phyloP scores from a whole-genome alignment of 1,139 yeast genomes.

The Magnusiomyces fungicola region DNA sequence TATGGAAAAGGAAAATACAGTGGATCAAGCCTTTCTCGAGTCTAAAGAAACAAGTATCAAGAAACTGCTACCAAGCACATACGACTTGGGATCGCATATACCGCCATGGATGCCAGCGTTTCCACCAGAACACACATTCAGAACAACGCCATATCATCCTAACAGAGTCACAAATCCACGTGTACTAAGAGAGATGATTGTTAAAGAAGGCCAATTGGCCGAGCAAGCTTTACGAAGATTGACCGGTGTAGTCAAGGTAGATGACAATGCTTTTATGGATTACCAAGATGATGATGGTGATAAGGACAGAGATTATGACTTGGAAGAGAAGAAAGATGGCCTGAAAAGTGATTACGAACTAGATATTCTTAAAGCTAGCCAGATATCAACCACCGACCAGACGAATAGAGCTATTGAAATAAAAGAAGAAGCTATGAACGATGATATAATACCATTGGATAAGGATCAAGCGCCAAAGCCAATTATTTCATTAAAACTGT shows the following conservation, averaged over 20 bases:
- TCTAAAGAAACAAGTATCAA: conserved; percentile 25
- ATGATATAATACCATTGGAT: background rate
- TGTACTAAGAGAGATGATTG: conserved; percentile 58
- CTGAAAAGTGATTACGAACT: too few species aligned
- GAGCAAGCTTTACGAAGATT: conserved; percentile 61
- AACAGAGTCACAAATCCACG: conserved; percentile 65
- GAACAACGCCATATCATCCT: conserved; percentile 61
- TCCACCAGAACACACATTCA: conserved; percentile 91
- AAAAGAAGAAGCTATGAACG: background rate
- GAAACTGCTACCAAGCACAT: conserved; percentile 38
- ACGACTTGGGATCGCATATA: conserved; percentile 45
- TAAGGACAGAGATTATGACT: conserved; percentile 4
- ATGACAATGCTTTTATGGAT: conserved; percentile 23
- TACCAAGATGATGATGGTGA: conserved; percentile 23
- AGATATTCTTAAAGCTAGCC: too few species aligned
- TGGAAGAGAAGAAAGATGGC: background rate
- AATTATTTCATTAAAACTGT: conserved; percentile 1
- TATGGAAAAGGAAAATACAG: conserved; percentile 22
- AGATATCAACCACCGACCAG: too few species aligned
- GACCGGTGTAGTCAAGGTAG: conserved; percentile 31
- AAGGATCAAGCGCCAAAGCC: background rate
- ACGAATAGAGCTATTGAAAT: too few species aligned
- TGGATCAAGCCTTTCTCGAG: conserved; percentile 23
- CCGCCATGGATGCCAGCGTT: conserved; percentile 76
- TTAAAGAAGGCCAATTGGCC: conserved; percentile 72